A percentile compares a stretch with the other conserved stretches of the same genome.
Conservation (phyloP, 352 stramenopile genomes). For the Phytophthora sp. region DNA sequence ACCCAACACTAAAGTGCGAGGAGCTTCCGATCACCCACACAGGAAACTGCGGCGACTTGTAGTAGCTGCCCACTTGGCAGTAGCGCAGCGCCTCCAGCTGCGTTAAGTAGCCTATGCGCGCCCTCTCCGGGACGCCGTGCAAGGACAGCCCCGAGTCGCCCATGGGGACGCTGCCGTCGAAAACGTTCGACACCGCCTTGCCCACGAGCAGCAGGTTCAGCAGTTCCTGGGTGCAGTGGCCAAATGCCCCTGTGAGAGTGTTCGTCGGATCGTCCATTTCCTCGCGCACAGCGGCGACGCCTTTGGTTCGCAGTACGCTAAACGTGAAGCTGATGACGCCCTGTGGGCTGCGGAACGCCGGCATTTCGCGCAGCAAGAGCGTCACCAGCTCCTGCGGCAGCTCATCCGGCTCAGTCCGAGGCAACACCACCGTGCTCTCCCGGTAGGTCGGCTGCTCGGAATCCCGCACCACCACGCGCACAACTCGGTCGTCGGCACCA, state of each 20-base stretch:
- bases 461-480: conserved; percentile 35
- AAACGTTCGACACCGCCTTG: conserved; percentile 80
- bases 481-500: conserved; percentile 1
- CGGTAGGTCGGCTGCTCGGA: conserved; percentile 11
- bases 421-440: conserved; percentile 14
- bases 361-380: conserved; percentile 25
- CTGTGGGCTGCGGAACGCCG: conserved; percentile 32
- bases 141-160: conserved; percentile 78
- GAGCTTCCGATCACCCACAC: conserved; percentile 92
- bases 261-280: conserved; percentile 82
- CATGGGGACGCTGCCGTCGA: conserved; percentile 82
- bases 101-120: conserved; percentile 86
- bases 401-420: not conserved
- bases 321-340: conserved; percentile 81
- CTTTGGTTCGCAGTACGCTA: conserved; percentile 70
- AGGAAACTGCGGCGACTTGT: conserved; percentile 87
- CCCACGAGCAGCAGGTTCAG: conserved; percentile 88
- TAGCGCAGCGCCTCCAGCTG: conserved; percentile 92
- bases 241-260: conserved; percentile 72
- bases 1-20: conserved; percentile 92
- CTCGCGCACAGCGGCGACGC: conserved; percentile 40
- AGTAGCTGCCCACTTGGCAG: conserved; percentile 91
- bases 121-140: conserved; percentile 55
- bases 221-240: conserved; percentile 87
- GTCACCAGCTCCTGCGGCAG: conserved; percentile 15